Conservation (phyloP, 2,329 filamentous ascomycete species). For the Diaporthe ilicicola region DNA sequence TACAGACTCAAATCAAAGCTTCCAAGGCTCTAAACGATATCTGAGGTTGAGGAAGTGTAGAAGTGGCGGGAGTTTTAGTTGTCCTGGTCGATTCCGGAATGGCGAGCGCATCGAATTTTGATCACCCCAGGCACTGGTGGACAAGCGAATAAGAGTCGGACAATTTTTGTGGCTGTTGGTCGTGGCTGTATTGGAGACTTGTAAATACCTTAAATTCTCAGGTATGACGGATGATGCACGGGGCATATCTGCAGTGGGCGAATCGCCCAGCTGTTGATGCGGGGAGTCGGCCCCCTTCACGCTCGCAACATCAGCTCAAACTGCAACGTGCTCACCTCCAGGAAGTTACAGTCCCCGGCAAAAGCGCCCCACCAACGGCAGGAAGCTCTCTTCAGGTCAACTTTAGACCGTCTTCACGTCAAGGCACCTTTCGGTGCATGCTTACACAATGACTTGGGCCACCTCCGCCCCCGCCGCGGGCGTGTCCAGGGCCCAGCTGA, state of each 20-base stretch:
- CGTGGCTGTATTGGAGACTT: not conserved
- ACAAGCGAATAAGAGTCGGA: no score
- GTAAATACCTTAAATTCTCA: not conserved
- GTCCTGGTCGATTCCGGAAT: not conserved
- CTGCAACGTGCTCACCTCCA: not conserved
- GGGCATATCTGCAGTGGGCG: not conserved
- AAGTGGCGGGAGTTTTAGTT: not conserved
- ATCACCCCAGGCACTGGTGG: no score
- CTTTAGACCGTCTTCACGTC: not conserved
- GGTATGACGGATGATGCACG: constrained; percentile 1
- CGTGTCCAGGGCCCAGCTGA: constrained; percentile 38
- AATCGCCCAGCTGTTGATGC: not conserved
- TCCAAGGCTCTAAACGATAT: not conserved
- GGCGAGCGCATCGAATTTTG: not conserved
- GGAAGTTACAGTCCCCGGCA: not conserved
- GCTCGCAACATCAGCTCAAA: not conserved
- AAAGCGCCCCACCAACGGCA: not conserved
- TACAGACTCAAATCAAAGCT: not conserved
- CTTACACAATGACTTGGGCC: constrained; percentile 6
- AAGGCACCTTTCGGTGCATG: not conserved
- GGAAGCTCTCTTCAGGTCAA: not conserved
- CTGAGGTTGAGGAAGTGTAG: not conserved
- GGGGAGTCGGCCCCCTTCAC: not conserved
- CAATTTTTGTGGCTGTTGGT: not conserved
- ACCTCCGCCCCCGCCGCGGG: constrained; percentile 19